Conservation (phyloP, 257 asterid genomes). For the Solanum verrucosum region DNA sequence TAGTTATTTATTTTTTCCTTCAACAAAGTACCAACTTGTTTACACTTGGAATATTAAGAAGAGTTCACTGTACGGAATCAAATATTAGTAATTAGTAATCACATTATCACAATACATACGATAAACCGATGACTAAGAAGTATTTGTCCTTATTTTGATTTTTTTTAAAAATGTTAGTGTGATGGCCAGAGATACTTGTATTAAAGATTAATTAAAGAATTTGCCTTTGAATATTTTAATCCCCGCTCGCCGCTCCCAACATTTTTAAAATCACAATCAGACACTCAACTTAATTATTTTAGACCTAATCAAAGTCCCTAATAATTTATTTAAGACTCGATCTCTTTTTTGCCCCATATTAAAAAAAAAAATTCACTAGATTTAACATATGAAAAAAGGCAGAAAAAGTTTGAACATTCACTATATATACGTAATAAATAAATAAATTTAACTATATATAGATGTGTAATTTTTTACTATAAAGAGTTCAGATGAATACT, state of each 20-base stretch:
- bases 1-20: background rate
- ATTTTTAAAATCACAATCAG: background rate
- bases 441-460: too few species aligned
- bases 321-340: too few species aligned
- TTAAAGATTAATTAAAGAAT: too few species aligned
- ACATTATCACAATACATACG: background rate
- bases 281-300: background rate
- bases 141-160: background rate
- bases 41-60: background rate
- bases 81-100: too few species aligned
- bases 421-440: too few species aligned
- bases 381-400: too few species aligned
- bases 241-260: background rate
- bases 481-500: too few species aligned
- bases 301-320: background rate
- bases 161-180: background rate
- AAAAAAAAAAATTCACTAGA: too few species aligned
- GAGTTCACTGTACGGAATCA: background rate
- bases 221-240: background rate
- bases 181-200: background rate
- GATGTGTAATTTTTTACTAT: too few species aligned
- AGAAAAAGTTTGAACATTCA: too few species aligned
- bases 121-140: background rate
- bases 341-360: too few species aligned
- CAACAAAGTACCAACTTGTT: background rate